phyloP scores from a whole-genome alignment of 108 stramenopile genomes.

The Discostella stelligeroides region DNA sequence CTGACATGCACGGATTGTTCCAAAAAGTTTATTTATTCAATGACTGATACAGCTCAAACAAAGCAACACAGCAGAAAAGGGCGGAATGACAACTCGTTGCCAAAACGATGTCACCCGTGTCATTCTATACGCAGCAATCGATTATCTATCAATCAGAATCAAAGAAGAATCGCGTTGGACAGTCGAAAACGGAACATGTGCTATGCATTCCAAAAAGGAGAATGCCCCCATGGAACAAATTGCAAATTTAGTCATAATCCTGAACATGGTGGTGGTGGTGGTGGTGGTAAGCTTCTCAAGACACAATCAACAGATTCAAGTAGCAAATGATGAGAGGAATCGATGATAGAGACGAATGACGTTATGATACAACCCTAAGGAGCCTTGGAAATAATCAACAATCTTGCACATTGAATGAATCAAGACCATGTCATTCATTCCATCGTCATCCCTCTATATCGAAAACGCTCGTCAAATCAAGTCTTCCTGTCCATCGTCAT shows the following conservation, averaged over 20 bases:
- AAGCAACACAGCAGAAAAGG: slow-evolving; percentile 1
- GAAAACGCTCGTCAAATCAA: too few species aligned
- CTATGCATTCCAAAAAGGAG: slow-evolving; percentile 18
- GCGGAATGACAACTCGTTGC: slow-evolving; percentile 15
- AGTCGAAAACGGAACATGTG: slow-evolving; percentile 15
- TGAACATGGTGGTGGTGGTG: slow-evolving; percentile 17
- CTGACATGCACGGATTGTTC: slow-evolving; percentile 37
- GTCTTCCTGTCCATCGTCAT: too few species aligned
- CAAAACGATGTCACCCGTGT: slow-evolving; percentile 16
- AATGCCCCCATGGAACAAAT: slow-evolving; percentile 8
- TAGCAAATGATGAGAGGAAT: too few species aligned
- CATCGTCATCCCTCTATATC: too few species aligned
- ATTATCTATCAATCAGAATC: background rate
- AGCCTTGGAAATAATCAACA: too few species aligned
- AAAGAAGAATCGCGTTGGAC: slow-evolving; percentile 17
- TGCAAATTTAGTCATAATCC: slow-evolving; percentile 27
- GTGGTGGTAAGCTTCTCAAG: slow-evolving; percentile 7
- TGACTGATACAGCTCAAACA: background rate
- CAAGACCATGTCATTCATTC: too few species aligned
- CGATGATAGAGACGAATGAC: too few species aligned
- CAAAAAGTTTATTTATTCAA: slow-evolving; percentile 18
- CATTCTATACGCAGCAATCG: background rate
- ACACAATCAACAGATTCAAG: too few species aligned
- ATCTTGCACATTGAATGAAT: too few species aligned
- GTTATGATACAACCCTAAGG: too few species aligned